Base-by-base conservation (phyloP, 352 stramenopile genomes). In the Globisporangium rhizosaccharum region DNA sequence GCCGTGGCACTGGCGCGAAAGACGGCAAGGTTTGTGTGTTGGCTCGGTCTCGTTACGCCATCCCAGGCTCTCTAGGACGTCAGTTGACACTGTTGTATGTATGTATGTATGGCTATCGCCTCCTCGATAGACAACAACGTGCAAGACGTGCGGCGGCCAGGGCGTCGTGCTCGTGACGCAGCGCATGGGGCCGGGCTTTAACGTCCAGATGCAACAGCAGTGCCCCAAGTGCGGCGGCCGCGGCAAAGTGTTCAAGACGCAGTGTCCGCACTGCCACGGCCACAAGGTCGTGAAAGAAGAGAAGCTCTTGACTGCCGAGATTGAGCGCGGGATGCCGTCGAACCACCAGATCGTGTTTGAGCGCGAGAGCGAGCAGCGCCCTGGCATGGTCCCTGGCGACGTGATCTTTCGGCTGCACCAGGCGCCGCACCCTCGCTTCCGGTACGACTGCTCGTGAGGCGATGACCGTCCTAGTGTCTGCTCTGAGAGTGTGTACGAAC, bases 391-490 rank as follows among this genome's bases (percentile, higher is more conserved):
- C 39, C 85, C 96, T 10, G 96, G 96, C 52, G 88, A 99, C 73
- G 82, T 99, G 57, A 96, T 98, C 62, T 97, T 99, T 70, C 77
- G 96, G 2, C 78, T 99, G 44, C 76, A 94, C 26, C 92, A 98
- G 66, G 67, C 87, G 53, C 79, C 83, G 14, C 87, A 98, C 72
- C 48, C 79, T 30, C 70, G 83, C 14, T 99, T 98, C 60, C 78
- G 76, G 84, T 92, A 59, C 48, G 73, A 70, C 4, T 8, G 2
- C 50, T 14, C 44, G 49, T 15, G 11, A 41, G 18, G 5, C 18
- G 10, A 9, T 26, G 26, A 23, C 12, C 4, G 11, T 45, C 39
- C 30, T 9, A n/a, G 17, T 45, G 39, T 45, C 12, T 45, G n/a
- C n/a, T n/a, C n/a, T n/a, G n/a, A n/a, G n/a, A n/a, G n/a, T n/a